Percentiles rank a stretch among this genome's conserved stretches.
Conservation (phyloP, 768 basidiomycete genomes). For the Mycena rosella region DNA sequence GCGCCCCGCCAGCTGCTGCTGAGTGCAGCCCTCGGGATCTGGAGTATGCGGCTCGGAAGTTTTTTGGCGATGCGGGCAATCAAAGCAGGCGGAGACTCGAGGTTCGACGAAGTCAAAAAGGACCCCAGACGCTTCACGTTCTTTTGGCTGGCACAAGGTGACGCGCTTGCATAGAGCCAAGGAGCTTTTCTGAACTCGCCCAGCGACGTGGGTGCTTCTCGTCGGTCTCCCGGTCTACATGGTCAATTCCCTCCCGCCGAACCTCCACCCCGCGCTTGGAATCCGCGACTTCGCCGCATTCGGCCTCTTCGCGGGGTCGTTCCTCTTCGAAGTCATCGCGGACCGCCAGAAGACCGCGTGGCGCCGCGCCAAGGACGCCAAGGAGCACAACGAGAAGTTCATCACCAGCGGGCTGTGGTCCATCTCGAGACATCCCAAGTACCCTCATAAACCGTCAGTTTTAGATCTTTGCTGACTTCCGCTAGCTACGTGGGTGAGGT, state of each 20-base stretch:
- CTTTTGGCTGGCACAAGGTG: constrained; percentile 70
- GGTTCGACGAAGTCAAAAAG: constrained; percentile 70
- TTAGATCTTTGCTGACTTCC: background rate
- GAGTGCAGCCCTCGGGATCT: constrained; percentile 67
- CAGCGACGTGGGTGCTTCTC: constrained; percentile 73
- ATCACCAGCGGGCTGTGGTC: constrained; percentile 78
- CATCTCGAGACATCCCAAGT: constrained; percentile 82
- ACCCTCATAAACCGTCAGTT: constrained; percentile 34
- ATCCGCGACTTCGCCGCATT: constrained; percentile 66
- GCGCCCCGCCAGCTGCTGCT: constrained; percentile 73
- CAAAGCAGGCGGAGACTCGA: constrained; percentile 71
- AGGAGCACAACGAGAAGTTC: constrained; percentile 79
- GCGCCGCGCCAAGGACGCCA: constrained; percentile 68
- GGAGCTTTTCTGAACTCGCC: background rate
- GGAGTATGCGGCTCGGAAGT: constrained; percentile 72
- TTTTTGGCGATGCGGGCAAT: constrained; percentile 65
- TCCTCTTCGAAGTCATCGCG: constrained; percentile 72
- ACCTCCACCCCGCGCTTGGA: constrained; percentile 64
- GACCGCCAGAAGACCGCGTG: constrained; percentile 76
- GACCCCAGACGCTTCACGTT: constrained; percentile 59
- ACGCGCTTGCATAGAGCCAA: constrained; percentile 31
- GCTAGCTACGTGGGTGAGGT: constrained; percentile 79
- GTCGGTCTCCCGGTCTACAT: constrained; percentile 80
- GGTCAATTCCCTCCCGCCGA: constrained; percentile 66
- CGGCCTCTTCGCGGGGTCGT: constrained; percentile 66